phyloP scores from a whole-genome alignment of 345 rosid species.

The Eucalyptus virginea region DNA sequence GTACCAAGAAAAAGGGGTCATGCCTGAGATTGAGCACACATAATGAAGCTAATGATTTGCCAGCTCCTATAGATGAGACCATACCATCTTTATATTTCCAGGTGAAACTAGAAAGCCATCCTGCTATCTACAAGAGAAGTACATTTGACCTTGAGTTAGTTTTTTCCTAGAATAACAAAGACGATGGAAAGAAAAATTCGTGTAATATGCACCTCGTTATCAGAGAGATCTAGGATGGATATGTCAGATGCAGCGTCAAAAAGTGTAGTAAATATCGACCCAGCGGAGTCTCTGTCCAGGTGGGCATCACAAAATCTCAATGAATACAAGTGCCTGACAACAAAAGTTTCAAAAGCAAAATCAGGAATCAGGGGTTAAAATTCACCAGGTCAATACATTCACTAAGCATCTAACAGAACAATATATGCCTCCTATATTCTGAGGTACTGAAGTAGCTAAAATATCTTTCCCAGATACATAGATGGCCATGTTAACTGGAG shows the following conservation, averaged over 20 bases:
- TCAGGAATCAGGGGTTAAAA: neutral
- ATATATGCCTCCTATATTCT: neutral
- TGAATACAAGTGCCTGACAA: constrained; percentile 51
- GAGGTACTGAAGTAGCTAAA: neutral
- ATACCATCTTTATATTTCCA: constrained; percentile 17
- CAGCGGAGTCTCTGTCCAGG: constrained; percentile 32
- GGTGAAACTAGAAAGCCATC: constrained; percentile 67
- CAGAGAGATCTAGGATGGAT: constrained; percentile 71
- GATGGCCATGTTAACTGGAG: neutral
- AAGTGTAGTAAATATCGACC: constrained; percentile 37
- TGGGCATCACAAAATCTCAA: constrained; percentile 44
- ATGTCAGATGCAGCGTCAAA: constrained; percentile 42
- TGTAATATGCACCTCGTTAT: constrained; percentile 45
- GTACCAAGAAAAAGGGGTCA: neutral
- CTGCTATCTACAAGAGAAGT: constrained; percentile 39
- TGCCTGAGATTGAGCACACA: constrained; percentile 67
- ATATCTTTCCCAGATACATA: neutral
- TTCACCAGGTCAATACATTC: neutral
- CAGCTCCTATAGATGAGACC: constrained; percentile 1
- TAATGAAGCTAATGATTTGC: constrained; percentile 49
- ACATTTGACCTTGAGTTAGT: neutral
- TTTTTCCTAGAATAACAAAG: neutral
- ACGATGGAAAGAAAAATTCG: neutral
- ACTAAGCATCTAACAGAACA: neutral
- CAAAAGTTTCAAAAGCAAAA: neutral